Base-by-base conservation (phyloP, 108 stramenopile genomes). In the Skeletonema grethae region DNA sequence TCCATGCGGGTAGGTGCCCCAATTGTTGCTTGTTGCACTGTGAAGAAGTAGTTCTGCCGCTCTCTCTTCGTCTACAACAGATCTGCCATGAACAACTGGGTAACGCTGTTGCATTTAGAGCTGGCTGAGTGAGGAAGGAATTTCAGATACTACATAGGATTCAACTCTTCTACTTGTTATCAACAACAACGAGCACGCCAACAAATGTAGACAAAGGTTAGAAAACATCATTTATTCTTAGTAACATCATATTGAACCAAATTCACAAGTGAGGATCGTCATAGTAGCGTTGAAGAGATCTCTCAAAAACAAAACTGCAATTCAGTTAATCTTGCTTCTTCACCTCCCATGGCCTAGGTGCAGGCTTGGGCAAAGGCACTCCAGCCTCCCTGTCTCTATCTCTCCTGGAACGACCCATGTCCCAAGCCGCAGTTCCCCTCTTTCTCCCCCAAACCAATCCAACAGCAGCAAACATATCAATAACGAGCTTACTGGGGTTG, bases 401-500 rank as follows among this genome's bases (percentile, higher is more conserved):
- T 76, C 95, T 83, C 63, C 95, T 80, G 4, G 86, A 90, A 18
- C 87, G 82, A 50, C 95, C 95, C 91, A 96, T 89, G 31, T 84
- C 86, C 94, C 96, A 97, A 32, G 94, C 92, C n/a, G 91, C 85
- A 31, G 92, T 92, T 53, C 92, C 96, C 67, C 94, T 78, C 76
- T 97, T 99, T 31, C 97, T 88, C 39, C 94, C 88, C 86, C 90
- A 91, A 6, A 96, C 98, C 34, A 99, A 67, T 18, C 99, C 99
- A 10, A 98, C 62, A 1, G 73, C 50, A 8, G 95, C 94, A 46
- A 89, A 70, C 39, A 71, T 43, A 71, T 98, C 97, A 74, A 99
- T 98, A 85, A 98, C 84, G 43, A 98, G 65, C 76, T 98, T 98
- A 63, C 92, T 92, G 7, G 99, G 99, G 73, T 99, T 98, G 91